Evolutionary conservation across 257 asterid species (phyloP), one percentile per base, ranked within the genome.

Genomic region (Capsicum rhomboideum): DNA sequence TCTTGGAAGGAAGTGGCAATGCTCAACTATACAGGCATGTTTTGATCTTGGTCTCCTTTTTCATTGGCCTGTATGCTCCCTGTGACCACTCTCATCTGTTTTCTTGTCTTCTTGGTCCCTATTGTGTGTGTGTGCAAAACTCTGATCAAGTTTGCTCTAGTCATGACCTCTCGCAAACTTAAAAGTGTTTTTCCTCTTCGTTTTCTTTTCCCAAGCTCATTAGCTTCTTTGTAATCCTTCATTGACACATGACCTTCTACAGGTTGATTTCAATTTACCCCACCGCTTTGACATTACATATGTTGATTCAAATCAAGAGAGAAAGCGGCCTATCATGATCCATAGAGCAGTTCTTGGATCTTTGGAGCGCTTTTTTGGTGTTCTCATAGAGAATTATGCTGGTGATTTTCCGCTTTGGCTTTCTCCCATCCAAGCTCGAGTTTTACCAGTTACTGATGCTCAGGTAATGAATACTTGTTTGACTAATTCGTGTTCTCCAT

Each of bases 1-100:
- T 86, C 93, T 96, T 77, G 99, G 99, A 89, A 92, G 99, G 86
- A 96, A 94, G 90, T 94, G 99, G 99, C 99, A 96, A 86, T 96
- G 99, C 94, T 94, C 99, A 28, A 96, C 99, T 84, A 91, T 96
- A 88, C 98, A 94, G 98, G 99, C 91, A 80, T 44, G 83, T 55
- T 29, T 66, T 66, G 46, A 29, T 66, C 7, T 66, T 61, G 34
- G 28, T 50, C 61, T 85, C 61, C 68, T 54, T 17, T 78, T 17
- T 37, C 67, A 78, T 37, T 78, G 50, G 52, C n/a, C 46, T 5
- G 16, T 68, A 18, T 18, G 52, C 78, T 1, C 52, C 14, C 44
- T 9, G 5, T 16, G 26, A 34, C 28, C 78, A 68, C 50, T 68
- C 28, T 68, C 8, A 4, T 34, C 78, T 68, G 78, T 68, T n/a